Evolutionary conservation across 2,329 filamentous ascomycete species (phyloP).

Genomic region (Graphiopsis chlorocephala): DNA sequence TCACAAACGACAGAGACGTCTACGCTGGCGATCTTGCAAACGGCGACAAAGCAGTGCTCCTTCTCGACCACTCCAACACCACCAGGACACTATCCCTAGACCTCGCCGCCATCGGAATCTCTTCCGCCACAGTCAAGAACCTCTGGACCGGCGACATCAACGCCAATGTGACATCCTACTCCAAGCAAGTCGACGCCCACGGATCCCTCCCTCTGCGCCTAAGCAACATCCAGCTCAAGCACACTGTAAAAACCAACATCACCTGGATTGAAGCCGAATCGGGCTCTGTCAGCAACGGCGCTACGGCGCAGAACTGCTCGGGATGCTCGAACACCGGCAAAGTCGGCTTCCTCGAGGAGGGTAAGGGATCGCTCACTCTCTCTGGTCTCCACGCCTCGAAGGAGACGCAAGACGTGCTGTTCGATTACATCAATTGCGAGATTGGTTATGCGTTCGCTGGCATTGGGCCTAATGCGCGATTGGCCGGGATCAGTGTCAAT

Average conservation of each 20-base stretch:
- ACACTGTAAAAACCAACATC: conserved; percentile 18
- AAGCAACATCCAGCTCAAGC: conserved; percentile 31
- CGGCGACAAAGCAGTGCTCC: conserved; percentile 35
- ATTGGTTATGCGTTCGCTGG: conserved; percentile 35
- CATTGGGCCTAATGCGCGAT: conserved; percentile 36
- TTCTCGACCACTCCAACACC: conserved; percentile 40
- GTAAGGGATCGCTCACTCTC: conserved; percentile 30
- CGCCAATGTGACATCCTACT: conserved; percentile 22
- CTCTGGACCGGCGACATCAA: conserved; percentile 34
- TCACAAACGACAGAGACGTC: conserved; percentile 40
- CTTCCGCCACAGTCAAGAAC: conserved; percentile 36
- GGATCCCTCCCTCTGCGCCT: conserved; percentile 35
- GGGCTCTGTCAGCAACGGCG: conserved; percentile 33
- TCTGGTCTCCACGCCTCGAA: conserved; percentile 27
- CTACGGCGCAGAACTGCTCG: conserved; percentile 31
- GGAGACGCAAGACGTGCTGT: conserved; percentile 34
- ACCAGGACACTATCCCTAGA: conserved; percentile 34
- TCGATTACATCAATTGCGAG: conserved; percentile 44
- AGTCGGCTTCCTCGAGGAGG: conserved; percentile 32
- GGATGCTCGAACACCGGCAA: conserved; percentile 36
- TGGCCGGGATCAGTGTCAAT: conserved; percentile 40
- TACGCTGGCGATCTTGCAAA: conserved; percentile 39
- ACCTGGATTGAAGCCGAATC: conserved; percentile 35
- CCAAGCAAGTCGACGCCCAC: conserved; percentile 27
- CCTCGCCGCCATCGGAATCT: conserved; percentile 33